Evolutionary conservation across 75 land plant genomes (phyloP).

Genomic region (Cryptomeria japonica): DNA sequence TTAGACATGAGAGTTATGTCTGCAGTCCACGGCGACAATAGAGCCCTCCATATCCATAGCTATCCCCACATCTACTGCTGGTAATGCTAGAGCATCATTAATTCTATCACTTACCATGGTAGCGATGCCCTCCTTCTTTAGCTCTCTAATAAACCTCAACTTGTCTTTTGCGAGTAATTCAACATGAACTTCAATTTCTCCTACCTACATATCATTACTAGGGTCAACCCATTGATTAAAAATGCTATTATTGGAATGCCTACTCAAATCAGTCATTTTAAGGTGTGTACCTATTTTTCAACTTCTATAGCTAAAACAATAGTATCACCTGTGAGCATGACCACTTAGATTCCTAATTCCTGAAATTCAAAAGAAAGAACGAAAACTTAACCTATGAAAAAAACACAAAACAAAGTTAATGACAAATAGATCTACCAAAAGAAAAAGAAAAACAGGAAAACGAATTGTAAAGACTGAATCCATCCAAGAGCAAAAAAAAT

Average conservation of each 20-base stretch:
- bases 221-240: neutral
- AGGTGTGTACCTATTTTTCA: constrained; percentile 48
- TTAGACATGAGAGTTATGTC: constrained; percentile 88
- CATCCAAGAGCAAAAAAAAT: neutral
- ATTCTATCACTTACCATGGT: constrained; percentile 93
- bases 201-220: constrained; percentile 39
- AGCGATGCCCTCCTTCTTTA: constrained; percentile 55
- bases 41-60: constrained; percentile 96
- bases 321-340: constrained; percentile 90
- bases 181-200: constrained; percentile 54
- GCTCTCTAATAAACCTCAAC: constrained; percentile 43
- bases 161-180: constrained; percentile 85
- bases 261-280: neutral
- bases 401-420: neutral
- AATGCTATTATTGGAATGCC: neutral
- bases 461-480: neutral
- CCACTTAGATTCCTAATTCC: constrained; percentile 59
- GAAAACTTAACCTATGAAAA: neutral
- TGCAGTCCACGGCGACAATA: constrained; percentile 82
- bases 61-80: constrained; percentile 84
- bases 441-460: no score
- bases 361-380: neutral
- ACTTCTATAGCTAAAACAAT: constrained; percentile 52
- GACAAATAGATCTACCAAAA: neutral
- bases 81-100: constrained; percentile 89